Conservation (phyloP, 257 asterid genomes). For the Nicotiana attenuata region DNA sequence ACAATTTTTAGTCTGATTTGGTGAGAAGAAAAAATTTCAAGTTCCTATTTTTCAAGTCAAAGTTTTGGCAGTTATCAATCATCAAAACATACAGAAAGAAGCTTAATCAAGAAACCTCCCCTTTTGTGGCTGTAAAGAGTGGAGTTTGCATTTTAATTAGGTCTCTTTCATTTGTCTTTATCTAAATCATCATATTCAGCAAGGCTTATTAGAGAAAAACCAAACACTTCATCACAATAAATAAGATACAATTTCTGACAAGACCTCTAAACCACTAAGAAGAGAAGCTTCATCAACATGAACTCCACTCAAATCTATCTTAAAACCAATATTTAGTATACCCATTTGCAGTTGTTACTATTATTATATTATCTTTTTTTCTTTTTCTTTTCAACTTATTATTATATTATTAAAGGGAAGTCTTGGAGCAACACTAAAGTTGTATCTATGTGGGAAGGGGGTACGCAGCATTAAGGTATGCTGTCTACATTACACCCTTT, state of each 20-base stretch:
- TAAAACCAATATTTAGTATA: neutral
- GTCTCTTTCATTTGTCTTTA: neutral
- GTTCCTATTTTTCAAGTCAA: neutral
- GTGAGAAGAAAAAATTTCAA: neutral
- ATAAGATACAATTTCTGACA: neutral
- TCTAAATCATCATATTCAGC: neutral
- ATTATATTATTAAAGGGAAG: too few species aligned
- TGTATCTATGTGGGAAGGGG: too few species aligned
- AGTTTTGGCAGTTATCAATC: neutral
- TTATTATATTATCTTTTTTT: too few species aligned
- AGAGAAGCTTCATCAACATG: slow-evolving; percentile 1
- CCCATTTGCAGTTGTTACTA: neutral
- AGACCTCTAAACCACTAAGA: neutral
- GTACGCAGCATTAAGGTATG: too few species aligned
- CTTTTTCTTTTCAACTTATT: too few species aligned
- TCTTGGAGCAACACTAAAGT: too few species aligned
- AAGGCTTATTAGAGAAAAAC: neutral
- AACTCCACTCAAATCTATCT: neutral
- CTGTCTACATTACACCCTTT: too few species aligned
- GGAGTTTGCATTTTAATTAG: neutral
- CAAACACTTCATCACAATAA: neutral
- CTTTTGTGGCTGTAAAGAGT: neutral
- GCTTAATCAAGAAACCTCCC: neutral
- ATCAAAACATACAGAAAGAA: neutral
- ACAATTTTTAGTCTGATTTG: neutral